phyloP scores from a whole-genome alignment of 176 grass and related monocot genomes.

The Canna indica region DNA sequence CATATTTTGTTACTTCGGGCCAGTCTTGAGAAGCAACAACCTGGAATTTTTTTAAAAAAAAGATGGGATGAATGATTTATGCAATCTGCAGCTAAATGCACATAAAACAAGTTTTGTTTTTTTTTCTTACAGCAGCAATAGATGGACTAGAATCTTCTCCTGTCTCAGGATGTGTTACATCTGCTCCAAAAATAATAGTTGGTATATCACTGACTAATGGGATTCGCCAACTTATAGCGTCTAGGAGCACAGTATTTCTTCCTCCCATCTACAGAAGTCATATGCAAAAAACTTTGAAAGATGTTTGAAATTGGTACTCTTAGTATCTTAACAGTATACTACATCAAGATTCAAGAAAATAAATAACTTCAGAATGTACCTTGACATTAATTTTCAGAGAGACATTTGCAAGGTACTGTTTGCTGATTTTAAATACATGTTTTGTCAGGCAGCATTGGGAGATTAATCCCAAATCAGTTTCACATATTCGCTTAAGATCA shows the following conservation, averaged over 20 bases:
- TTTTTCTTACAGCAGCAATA: slow-evolving; percentile 70
- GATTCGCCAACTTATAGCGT: slow-evolving; percentile 95
- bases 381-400: slow-evolving; percentile 99
- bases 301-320: background rate
- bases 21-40: slow-evolving; percentile 79
- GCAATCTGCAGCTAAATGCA: background rate
- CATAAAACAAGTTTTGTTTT: slow-evolving; percentile 8
- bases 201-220: slow-evolving; percentile 99
- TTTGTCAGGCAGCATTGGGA: slow-evolving; percentile 98
- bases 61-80: slow-evolving; percentile 10
- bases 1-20: slow-evolving; percentile 73
- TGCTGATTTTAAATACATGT: slow-evolving; percentile 99
- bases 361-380: slow-evolving; percentile 32
- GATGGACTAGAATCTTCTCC: slow-evolving; percentile 96
- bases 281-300: background rate
- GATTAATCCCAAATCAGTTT: slow-evolving; percentile 97
- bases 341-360: background rate
- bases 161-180: slow-evolving; percentile 99
- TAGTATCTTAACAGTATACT: background rate
- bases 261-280: slow-evolving; percentile 71
- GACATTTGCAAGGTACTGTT: slow-evolving; percentile 98
- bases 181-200: slow-evolving; percentile 98
- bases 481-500: slow-evolving; percentile 97
- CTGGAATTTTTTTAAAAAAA: slow-evolving; percentile 13
- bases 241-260: slow-evolving; percentile 91